Base-by-base conservation (phyloP, 306 rosid genomes). In the Sechiopsis laciniata region DNA sequence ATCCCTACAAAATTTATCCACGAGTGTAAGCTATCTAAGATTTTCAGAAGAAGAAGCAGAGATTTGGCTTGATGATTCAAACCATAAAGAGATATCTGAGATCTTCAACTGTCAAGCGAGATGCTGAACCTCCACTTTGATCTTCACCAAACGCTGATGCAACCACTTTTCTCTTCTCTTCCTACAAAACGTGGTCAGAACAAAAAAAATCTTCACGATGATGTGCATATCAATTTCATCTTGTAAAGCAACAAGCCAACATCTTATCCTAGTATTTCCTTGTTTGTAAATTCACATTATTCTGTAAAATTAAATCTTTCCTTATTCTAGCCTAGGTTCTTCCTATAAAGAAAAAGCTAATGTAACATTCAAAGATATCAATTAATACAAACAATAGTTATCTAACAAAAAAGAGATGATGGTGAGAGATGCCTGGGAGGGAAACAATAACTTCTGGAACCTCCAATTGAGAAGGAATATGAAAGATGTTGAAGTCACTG, bases 111-210 rank as follows among this genome's bases (percentile, higher is more conserved):
- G 99, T 91, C 71, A 94, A 86, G 75, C 99, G 95, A 76, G 91
- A 22, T 17, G 78, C 89, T 17, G 96, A 59, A 19, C 85, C 84
- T 4, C 98, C 98, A 20, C 85, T 76, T 40, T 87, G 90, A 58
- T 94, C 99, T 89, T 91, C 99, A 60, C 96, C 97, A 81, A 94
- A 94, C 71, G 99, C 97, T 60, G 97, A 91, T 60, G 97, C 99
- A 62, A 91, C 99, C 97, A 94, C 91, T 82, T 91, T 91, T 78
- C 89, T 84, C 88, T 91, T 94, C 72, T 94, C 96, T 51, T 91
- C 99, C 99, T 94, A 88, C 76, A 80, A 66, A 70, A 74, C 55
- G 81, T 37, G 69, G 59, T 62, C 74, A 12, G 63, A 42, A 40
- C 52, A 21, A 60, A 72, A 59, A 59, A 4, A 24, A 42, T 29